These are phyloP conservation scores for Petunia axillaris DNA, from an alignment of 257 asterid genomes.

Conservation along the genomic window DNA sequence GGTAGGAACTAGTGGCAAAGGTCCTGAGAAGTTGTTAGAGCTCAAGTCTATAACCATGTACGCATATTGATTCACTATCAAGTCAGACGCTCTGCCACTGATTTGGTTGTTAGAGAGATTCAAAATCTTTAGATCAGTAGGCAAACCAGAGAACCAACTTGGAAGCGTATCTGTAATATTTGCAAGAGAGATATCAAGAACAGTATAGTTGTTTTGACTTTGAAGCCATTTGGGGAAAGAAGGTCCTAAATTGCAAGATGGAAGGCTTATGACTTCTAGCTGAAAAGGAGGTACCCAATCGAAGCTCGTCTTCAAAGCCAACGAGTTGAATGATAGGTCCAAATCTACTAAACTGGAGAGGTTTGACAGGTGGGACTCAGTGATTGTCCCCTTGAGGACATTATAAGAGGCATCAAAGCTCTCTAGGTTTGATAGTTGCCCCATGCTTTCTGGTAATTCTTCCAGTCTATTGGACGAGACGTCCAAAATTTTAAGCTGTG, in stretches of 20 bases:
- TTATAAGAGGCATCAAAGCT: slow-evolving; percentile 22
- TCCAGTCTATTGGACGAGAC: neutral
- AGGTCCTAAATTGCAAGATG: slow-evolving; percentile 34
- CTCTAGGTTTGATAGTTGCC: slow-evolving; percentile 26
- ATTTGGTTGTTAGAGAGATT: slow-evolving; percentile 43
- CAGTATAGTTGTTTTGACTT: slow-evolving; percentile 15
- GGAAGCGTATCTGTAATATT: slow-evolving; percentile 38
- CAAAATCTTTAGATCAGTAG: neutral
- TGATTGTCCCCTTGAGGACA: slow-evolving; percentile 32
- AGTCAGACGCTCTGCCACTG: slow-evolving; percentile 35
- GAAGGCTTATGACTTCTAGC: neutral
- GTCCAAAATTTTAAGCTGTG: slow-evolving; percentile 18
- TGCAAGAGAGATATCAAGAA: slow-evolving; percentile 34
- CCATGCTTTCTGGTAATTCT: slow-evolving; percentile 26
- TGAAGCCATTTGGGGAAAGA: slow-evolving; percentile 42
- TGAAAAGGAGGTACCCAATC: slow-evolving; percentile 43
- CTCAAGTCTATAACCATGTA: slow-evolving; percentile 26
- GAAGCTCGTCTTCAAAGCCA: slow-evolving; percentile 14
- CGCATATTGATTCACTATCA: neutral
- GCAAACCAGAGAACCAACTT: slow-evolving; percentile 33
- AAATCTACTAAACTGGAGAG: slow-evolving; percentile 17
- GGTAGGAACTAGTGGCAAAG: slow-evolving; percentile 22
- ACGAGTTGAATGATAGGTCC: slow-evolving; percentile 31
- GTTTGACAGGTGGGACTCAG: slow-evolving; percentile 27
- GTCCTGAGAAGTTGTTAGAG: slow-evolving; percentile 36